These are phyloP conservation scores for Beauveria rudraprayagi DNA, from an alignment of 2,329 filamentous ascomycete species.

Conservation along the genomic window DNA sequence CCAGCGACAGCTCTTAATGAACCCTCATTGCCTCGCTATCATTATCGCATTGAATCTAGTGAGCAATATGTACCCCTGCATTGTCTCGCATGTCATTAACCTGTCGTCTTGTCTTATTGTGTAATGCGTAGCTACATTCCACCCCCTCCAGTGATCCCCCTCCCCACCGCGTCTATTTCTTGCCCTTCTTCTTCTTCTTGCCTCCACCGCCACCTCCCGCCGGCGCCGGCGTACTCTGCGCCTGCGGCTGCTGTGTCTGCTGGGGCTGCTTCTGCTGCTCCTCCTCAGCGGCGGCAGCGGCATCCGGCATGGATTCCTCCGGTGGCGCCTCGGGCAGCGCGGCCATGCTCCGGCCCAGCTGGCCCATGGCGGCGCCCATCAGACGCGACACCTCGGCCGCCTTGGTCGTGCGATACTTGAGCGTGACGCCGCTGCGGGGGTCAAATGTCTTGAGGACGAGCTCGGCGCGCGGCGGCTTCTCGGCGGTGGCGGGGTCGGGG, in stretches of 20 bases:
- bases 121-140: not conserved
- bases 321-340: conserved; percentile 37
- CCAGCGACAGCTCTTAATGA: too few relatives aligned
- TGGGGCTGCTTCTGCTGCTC: conserved; percentile 23
- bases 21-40: too few relatives aligned
- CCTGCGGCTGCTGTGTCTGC: conserved; percentile 1
- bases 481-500: conserved; percentile 17
- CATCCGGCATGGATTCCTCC: conserved; percentile 27
- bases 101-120: not conserved
- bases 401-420: conserved; percentile 90
- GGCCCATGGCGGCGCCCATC: conserved; percentile 62
- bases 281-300: conserved; percentile 14
- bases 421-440: conserved; percentile 66
- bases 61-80: not conserved
- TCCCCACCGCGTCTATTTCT: conserved; percentile 42
- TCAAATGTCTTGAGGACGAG: conserved; percentile 88
- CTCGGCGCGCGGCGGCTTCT: conserved; percentile 52
- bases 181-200: conserved; percentile 66
- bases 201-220: conserved; percentile 29
- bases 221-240: conserved; percentile 18
- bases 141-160: not conserved
- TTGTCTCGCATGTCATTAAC: not conserved
- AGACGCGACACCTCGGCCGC: conserved; percentile 82
- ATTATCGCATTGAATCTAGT: too few relatives aligned
- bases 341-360: conserved; percentile 62